Evolutionary conservation across 805 yeast species (phyloP), one percentile per base, ranked within the genome.

Genomic region (Vanderwaltozyma verrucispora): DNA sequence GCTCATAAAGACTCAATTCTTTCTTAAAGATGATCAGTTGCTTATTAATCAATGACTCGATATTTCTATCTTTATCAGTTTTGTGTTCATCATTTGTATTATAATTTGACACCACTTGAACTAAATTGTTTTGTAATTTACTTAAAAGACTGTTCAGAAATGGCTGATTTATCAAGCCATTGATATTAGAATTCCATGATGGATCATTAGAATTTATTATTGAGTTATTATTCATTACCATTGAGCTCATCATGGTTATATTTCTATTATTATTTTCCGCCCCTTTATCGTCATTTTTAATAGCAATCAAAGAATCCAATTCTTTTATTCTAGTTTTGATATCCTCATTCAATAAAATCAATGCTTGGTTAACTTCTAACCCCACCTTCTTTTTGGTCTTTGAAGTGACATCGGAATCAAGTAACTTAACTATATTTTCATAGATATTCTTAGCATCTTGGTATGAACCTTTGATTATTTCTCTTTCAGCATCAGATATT

Each of bases 401-500:
- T 14, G 30, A 33, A 14, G 16, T 31, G 13, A 18, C 20, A 15
- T 13, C 32, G 9, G 37, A 19, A 5, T 30, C 32, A 6, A 35
- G 16, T 5, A 20, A 11, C 5, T 8, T 21, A 2, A 39, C 23
- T 44, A 46, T 17, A 25, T 32, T 14, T 15, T 19, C 24, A 37
- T 20, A 14, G 40, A 29, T 10, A 32, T 38, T 23, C 12, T 36
- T 26, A 15, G 48, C 49, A 15, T 30, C 28, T 18, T 32, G 30
- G 45, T 71, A 74, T 9, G 55, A 46, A 4, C 47, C 41, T 5
- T 68, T 57, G 0, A 79, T 74, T 18, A 60, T 60, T 6, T 50
- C 46, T 26, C 59, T 52, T 42, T 77, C 81, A 1, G 81, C 83
- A 32, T 60, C 64, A 38, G 69, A 71, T 15, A 75, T 74, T 4